phyloP scores from a whole-genome alignment of 768 basidiomycete genomes.

The Suillus hirtellus region DNA sequence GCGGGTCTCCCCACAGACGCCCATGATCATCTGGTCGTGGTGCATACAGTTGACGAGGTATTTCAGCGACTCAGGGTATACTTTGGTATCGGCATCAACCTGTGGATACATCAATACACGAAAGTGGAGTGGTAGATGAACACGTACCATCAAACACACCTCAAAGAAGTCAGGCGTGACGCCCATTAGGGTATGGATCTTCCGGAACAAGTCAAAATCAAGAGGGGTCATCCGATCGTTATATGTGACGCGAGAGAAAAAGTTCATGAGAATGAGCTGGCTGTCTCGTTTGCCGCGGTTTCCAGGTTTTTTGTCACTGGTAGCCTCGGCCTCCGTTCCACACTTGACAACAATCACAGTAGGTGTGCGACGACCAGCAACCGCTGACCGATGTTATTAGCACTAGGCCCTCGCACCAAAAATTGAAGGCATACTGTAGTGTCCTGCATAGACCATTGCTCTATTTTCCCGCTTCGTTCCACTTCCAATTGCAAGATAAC shows the following conservation, averaged over 20 bases:
- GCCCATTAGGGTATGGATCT: conserved; percentile 96
- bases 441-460: conserved; percentile 99
- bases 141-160: conserved; percentile 65
- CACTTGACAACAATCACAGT: conserved; percentile 96
- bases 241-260: conserved; percentile 98
- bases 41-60: conserved; percentile 98
- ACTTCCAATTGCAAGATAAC: conserved; percentile 85
- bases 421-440: conserved; percentile 75
- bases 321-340: conserved; percentile 84
- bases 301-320: conserved; percentile 88
- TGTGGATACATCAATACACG: conserved; percentile 34
- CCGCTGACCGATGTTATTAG: conserved; percentile 42
- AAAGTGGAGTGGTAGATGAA: background rate
- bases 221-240: conserved; percentile 98
- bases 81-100: conserved; percentile 99
- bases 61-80: conserved; percentile 86
- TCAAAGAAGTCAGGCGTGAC: conserved; percentile 87
- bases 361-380: conserved; percentile 88
- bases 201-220: conserved; percentile 97
- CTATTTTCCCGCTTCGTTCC: conserved; percentile 90
- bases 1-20: conserved; percentile 96
- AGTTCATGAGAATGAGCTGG: conserved; percentile 99
- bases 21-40: conserved; percentile 98
- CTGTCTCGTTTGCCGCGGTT: conserved; percentile 99
- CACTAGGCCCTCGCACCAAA: background rate